Conservation (phyloP, 2,329 filamentous ascomycete genomes). For the Magnaporthiopsis rhizophila region DNA sequence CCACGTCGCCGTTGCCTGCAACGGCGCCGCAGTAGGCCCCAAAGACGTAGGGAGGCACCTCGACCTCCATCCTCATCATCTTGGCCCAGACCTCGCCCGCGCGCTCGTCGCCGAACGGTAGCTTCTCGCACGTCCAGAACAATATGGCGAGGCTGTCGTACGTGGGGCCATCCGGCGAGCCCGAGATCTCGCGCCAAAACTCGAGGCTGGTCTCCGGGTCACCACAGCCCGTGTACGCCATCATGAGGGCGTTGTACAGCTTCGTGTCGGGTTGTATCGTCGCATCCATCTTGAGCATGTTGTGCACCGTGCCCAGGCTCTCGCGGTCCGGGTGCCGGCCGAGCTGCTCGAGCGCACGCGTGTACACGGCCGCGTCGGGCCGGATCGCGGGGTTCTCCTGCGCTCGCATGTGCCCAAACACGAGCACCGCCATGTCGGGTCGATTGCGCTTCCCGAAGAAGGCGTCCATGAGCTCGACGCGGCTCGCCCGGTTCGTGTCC, state of each 20-base stretch:
- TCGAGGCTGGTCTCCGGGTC: conserved; percentile 59
- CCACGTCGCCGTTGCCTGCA: conserved; percentile 62
- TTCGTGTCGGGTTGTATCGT: conserved; percentile 67
- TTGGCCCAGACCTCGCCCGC: conserved; percentile 64
- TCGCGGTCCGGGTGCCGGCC: conserved; percentile 43
- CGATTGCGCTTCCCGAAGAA: conserved; percentile 68
- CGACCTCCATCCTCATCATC: conserved; percentile 67
- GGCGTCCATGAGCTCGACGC: conserved; percentile 67
- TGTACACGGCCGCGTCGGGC: conserved; percentile 68
- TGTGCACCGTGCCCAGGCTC: conserved; percentile 69
- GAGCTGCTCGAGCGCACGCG: conserved; percentile 69
- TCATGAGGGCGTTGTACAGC: conserved; percentile 78
- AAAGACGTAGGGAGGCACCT: conserved; percentile 66
- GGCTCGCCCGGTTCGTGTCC: conserved; percentile 55
- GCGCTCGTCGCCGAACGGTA: conserved; percentile 47
- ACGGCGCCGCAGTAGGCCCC: conserved; percentile 70
- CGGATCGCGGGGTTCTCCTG: conserved; percentile 55
- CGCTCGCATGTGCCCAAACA: conserved; percentile 92
- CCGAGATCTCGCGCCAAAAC: conserved; percentile 80
- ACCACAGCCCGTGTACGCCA: conserved; percentile 68
- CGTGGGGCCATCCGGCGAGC: conserved; percentile 75
- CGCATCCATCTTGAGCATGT: conserved; percentile 91
- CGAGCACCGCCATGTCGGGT: conserved; percentile 74
- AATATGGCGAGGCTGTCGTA: conserved; percentile 74
- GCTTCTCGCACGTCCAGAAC: conserved; percentile 67